Conservation (phyloP, 148 eudicot genomes). For the Diospyros lotus region DNA sequence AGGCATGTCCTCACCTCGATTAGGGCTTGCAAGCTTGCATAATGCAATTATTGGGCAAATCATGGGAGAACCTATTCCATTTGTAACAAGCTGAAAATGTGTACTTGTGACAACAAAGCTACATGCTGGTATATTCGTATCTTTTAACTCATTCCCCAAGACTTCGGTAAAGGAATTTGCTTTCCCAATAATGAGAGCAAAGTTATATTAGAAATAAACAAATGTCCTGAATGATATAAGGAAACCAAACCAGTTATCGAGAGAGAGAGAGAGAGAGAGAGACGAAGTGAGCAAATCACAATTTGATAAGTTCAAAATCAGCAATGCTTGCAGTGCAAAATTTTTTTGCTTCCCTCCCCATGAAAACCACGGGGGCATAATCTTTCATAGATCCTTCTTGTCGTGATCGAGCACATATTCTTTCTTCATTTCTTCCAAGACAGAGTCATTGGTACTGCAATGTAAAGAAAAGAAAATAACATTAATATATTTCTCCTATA, state of each 20-base stretch:
- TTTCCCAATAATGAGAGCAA: too few relatives aligned
- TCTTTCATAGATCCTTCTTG: conserved; percentile 26
- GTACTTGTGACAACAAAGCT: too few relatives aligned
- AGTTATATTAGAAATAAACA: too few relatives aligned
- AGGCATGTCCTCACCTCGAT: too few relatives aligned
- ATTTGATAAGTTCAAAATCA: not conserved
- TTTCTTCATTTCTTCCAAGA: conserved; percentile 58
- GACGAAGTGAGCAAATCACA: not conserved
- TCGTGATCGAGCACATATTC: conserved; percentile 41
- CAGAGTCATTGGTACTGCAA: conserved; percentile 49
- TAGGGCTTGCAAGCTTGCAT: too few relatives aligned
- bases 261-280: not conserved
- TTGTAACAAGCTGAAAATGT: too few relatives aligned
- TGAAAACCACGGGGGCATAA: not conserved
- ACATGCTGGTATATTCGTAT: too few relatives aligned
- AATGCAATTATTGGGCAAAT: too few relatives aligned
- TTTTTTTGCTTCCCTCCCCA: not conserved
- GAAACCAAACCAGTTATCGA: not conserved
- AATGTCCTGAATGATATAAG: not conserved
- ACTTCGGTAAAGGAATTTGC: too few relatives aligned
- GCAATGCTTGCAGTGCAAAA: not conserved
- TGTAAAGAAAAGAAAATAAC: not conserved
- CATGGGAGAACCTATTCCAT: too few relatives aligned
- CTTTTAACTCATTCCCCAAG: too few relatives aligned
- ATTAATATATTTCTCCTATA: not conserved